Conservation (phyloP, 164 flowering plant species). For the Cinnamomum chago region DNA sequence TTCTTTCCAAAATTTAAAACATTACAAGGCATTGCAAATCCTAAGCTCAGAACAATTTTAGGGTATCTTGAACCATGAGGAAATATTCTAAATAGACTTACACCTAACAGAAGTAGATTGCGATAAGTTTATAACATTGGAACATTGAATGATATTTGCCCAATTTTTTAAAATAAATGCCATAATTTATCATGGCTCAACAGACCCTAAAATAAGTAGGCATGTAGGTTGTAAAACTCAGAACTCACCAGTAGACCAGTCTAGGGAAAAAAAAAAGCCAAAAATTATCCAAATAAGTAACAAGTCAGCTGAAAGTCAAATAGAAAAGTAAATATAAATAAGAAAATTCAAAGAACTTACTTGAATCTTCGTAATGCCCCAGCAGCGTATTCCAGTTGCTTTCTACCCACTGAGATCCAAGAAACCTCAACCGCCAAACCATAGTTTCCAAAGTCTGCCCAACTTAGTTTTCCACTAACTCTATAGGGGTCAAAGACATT, state of each 20-base stretch:
- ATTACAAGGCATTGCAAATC: background rate
- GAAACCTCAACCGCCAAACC: constrained; percentile 61
- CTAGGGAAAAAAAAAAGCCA: no score
- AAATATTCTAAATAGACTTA: background rate
- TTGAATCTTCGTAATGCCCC: constrained; percentile 65
- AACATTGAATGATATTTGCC: no score
- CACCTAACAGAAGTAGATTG: background rate
- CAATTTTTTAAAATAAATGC: no score
- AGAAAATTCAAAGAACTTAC: constrained; percentile 21
- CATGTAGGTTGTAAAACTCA: no score
- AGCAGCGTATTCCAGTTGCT: constrained; percentile 71
- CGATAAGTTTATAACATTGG: no score
- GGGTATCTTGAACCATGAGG: background rate
- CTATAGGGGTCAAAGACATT: constrained; percentile 62
- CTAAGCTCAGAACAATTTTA: background rate
- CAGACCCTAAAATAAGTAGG: no score
- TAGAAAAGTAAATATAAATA: background rate
- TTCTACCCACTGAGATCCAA: constrained; percentile 81
- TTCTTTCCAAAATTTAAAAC: background rate
- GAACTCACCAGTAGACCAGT: no score
- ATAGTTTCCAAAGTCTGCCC: constrained; percentile 69
- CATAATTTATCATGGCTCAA: no score
- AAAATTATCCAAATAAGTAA: no score
- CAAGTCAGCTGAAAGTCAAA: background rate
- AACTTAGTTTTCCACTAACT: constrained; percentile 68